Evolutionary conservation across 768 basidiomycete genomes (phyloP), one percentile per base, ranked within the genome.

Genomic region (Pleurotus giganteus): DNA sequence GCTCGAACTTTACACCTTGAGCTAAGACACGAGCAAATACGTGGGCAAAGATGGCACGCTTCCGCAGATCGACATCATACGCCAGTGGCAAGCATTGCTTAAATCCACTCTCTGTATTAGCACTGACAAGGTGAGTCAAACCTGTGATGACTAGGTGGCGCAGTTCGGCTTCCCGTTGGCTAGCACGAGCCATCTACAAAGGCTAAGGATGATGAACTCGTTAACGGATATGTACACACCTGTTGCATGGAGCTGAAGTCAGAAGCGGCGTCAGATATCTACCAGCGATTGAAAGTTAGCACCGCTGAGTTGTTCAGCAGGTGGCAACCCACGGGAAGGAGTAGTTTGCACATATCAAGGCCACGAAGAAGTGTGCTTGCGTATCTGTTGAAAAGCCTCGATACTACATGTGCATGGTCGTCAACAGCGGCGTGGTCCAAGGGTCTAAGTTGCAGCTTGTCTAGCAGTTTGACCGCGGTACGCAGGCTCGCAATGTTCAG

Each of bases 21-120:
- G 84, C 78, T 37, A 96, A 78, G 2, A 91, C 91, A 34, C 86
- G 80, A 34, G 89, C 84, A 65, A 95, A 91, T 5, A 94, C 86
- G 61, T 89, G 85, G 12, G 91, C 84, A 63, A 94, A 97, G 23
- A 94, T 91, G 8, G 81, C 77, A 12, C 91, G 82, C 61, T 88
- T 85, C 34, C 79, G 71, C 23, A 78, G 72, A 63, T 94, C 88
- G 19, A 74, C 66, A 61, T 91, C 86, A 61, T 91, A 93, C 1
- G 89, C 90, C 56, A 90, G 74, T 4, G 84, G 73, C 19, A 95
- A 80, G 62, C 89, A 93, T 66, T 95, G 91, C 66, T 93, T 94
- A 65, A 95, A 84, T 4, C 91, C 94, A 61, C 84, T 87, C 63
- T 94, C 91, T 13, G 89, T 85, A 64, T 96, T 96, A 11, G 91